Conservation (phyloP, 257 asterid genomes). For the Fraxinus cuspidata region DNA sequence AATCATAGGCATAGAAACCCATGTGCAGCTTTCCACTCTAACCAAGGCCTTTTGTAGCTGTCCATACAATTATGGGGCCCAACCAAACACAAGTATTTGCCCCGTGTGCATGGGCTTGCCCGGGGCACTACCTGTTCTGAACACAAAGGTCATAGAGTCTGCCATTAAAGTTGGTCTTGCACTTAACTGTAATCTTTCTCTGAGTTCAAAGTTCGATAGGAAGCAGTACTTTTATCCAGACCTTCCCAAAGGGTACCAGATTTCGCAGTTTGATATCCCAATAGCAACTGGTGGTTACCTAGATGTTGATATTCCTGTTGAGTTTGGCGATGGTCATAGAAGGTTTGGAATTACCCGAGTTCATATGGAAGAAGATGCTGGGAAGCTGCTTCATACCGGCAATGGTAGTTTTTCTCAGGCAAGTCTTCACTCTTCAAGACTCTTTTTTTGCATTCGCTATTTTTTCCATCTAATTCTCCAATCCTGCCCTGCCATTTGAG, state of each 20-base stretch:
- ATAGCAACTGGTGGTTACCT: slow-evolving; percentile 74
- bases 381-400: slow-evolving; percentile 93
- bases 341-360: slow-evolving; percentile 90
- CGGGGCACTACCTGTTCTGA: slow-evolving; percentile 92
- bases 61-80: slow-evolving; percentile 56
- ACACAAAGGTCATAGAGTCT: slow-evolving; percentile 80
- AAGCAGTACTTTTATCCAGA: slow-evolving; percentile 96
- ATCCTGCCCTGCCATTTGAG: background rate
- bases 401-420: slow-evolving; percentile 77
- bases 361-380: slow-evolving; percentile 99
- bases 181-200: slow-evolving; percentile 71
- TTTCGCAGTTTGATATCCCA: slow-evolving; percentile 93
- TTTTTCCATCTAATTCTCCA: background rate
- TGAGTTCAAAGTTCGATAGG: slow-evolving; percentile 85
- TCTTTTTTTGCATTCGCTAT: no score
- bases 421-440: slow-evolving; percentile 27
- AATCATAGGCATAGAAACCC: slow-evolving; percentile 92
- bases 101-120: slow-evolving; percentile 96
- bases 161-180: slow-evolving; percentile 89
- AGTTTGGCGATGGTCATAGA: slow-evolving; percentile 95
- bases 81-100: slow-evolving; percentile 81
- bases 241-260: slow-evolving; percentile 97
- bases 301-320: slow-evolving; percentile 92
- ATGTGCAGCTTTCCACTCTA: slow-evolving; percentile 72
- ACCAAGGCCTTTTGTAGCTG: slow-evolving; percentile 64